Base-by-base conservation (phyloP, 2,329 filamentous ascomycete genomes). In the Colletotrichum viniferum region DNA sequence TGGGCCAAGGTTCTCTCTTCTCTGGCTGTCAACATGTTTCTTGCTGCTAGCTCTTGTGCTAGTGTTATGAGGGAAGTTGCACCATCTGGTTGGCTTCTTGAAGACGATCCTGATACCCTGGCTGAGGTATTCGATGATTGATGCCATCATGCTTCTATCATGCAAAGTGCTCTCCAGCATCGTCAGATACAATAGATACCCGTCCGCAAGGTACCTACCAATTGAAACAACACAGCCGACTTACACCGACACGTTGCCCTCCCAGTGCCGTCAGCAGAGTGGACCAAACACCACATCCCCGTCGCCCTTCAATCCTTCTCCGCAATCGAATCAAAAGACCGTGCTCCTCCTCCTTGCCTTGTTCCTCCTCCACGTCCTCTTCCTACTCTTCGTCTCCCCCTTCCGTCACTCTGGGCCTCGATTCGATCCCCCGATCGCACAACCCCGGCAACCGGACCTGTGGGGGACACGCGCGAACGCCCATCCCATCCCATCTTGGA, bases 371-470 rank as follows among this genome's bases (percentile, higher is more conserved):
- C 58, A 61, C 63, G 38, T 48, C 36, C 16, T 62, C 63, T 63
- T 52, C 43, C 10, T 52, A n/a, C 16, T 18, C 16, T 7, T 60
- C 16, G 56, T 30, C 56, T 7, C n/a, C 10, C 32, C 43, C 55
- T 58, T 65, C 48, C 63, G 64, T 52, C n/a, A 52, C 68, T 38
- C 43, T 52, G 43, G 43, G 43, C 28, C 28, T 63, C 69, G 69
- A 75, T 64, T 75, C 26, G 48, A 75, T 64, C 63, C 56, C 36
- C 69, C 69, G 63, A 73, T 76, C 73, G 69, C 48, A 76, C 63
- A 69, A 73, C 73, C 73, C 73, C 30, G 48, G 73, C 73, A 76
- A 76, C 73, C 73, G 34, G 69, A 43, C 56, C 62, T 72, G 72
- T 56, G 68, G 68, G 71, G 69, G 63, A 36, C 55, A 24, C 8